Conservation (phyloP, 495 filamentous ascomycete genomes). For the Penicillium chermesinum region DNA sequence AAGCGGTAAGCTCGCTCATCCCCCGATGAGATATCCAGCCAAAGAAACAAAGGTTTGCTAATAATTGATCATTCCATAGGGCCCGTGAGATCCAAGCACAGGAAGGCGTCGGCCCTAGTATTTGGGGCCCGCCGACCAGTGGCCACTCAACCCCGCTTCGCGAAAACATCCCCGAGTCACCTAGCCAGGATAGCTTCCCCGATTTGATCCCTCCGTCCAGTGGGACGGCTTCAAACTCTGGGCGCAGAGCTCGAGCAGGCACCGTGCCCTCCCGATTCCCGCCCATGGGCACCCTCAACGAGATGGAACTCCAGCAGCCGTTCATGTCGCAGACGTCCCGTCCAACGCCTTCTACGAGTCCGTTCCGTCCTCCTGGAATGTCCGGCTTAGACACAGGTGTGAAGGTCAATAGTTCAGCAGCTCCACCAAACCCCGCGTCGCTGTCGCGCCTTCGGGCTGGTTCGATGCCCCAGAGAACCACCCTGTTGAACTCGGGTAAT, state of each 20-base stretch:
- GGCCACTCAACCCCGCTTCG: constrained; percentile 92
- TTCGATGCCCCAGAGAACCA: constrained; percentile 87
- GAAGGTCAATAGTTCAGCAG: constrained; percentile 40
- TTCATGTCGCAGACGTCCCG: constrained; percentile 77
- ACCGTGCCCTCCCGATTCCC: constrained; percentile 95
- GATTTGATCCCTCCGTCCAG: constrained; percentile 70
- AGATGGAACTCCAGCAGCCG: constrained; percentile 55
- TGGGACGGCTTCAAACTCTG: constrained; percentile 51
- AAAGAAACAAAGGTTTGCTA: neutral
- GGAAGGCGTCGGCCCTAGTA: constrained; percentile 79
- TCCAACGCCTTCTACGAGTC: constrained; percentile 85
- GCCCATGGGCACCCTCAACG: constrained; percentile 58
- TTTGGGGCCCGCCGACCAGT: constrained; percentile 94
- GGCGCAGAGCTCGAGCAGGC: constrained; percentile 78
- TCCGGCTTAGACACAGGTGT: constrained; percentile 58
- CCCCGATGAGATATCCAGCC: no score
- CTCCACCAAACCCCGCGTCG: constrained; percentile 57
- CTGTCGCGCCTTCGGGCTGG: constrained; percentile 87
- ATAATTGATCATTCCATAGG: constrained; percentile 38
- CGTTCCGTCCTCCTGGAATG: constrained; percentile 76
- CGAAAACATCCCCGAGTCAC: constrained; percentile 94
- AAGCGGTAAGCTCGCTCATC: constrained; percentile 67
- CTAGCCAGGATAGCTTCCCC: constrained; percentile 91
- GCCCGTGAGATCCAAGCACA: constrained; percentile 96
- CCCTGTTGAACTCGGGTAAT: constrained; percentile 53